Evolutionary conservation across 31 red algal genomes (phyloP), one percentile per base, ranked within the genome.

Genomic region (Asparagopsis taxiformis): DNA sequence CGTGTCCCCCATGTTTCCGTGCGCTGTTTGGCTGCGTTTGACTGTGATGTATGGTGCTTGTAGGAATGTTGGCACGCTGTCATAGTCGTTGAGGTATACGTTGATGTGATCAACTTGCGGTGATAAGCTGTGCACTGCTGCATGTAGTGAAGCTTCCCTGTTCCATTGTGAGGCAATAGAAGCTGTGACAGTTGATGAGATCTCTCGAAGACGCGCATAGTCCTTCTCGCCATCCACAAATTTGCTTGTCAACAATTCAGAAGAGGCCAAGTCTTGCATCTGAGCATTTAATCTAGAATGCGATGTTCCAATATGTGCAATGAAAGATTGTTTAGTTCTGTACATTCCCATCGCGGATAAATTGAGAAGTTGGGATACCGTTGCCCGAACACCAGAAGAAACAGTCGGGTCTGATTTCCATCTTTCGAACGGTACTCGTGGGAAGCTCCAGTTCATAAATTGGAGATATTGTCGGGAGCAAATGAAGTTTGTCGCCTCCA

Each of bases 11-110:
- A 92, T 54, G 71, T 97, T 88, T 1, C 80, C 85, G 33, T 33
- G 44, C 13, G 68, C 53, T 11, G 33, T 53, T 51, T 91, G 77
- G 51, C 67, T 64, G 3, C 48, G 63, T 32, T 77, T 55, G n/a
- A 89, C 79, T 23, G 70, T 75, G 6, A 88, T 62, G 30, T 63
- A 88, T 5, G 84, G 84, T 25, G 59, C 72, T 20, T 57, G 52
- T 41, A 91, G 68, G 50, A 82, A 97, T 13, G 61, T 39, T 1
- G 93, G 93, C 20, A 97, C 81, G 29, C 61, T 55, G 15, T 88
- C 80, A 35, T 97, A 97, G 22, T 84, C 87, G 61, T 97, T 97
- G n/a, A 97, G 77, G 67, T 91, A 97, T 17, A 97, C 63, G 65
- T 88, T 79, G 9, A 97, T 16, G 23, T 26, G 68, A 74, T 97